phyloP scores from a whole-genome alignment of 208 protist species.

The Trichomonas vaginalis region DNA sequence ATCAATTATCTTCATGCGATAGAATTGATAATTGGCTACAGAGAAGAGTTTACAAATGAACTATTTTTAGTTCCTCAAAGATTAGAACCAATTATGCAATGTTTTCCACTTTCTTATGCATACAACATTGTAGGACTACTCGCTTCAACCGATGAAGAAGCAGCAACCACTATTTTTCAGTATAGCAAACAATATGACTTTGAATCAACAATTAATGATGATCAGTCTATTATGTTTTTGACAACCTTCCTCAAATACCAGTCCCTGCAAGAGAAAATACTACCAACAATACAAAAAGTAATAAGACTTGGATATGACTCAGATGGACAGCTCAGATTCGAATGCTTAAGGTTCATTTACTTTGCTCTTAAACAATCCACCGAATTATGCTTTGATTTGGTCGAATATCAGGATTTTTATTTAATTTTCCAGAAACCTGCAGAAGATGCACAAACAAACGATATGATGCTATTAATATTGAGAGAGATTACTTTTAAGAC shows the following conservation, averaged over 20 bases:
- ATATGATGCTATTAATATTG: neutral
- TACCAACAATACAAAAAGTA: neutral
- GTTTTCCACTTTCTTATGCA: neutral
- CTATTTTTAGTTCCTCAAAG: neutral
- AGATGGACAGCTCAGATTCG: neutral
- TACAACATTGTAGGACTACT: neutral
- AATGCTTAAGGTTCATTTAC: neutral
- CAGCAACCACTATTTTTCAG: neutral
- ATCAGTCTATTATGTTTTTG: neutral
- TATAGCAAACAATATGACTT: neutral
- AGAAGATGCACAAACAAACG: neutral
- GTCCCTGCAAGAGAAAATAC: neutral
- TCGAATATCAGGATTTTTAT: neutral
- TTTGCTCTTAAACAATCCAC: neutral
- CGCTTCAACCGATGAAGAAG: neutral
- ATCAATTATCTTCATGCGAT: neutral
- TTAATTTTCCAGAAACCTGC: neutral
- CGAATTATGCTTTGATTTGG: neutral
- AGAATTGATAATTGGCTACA: neutral
- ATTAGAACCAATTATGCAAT: neutral
- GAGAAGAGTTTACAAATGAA: neutral
- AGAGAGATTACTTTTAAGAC: neutral
- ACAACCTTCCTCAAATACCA: neutral
- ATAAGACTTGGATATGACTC: neutral
- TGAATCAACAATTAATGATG: neutral